Percentiles rank a stretch among this genome's conserved stretches.
Evolutionary conservation across 2,329 filamentous ascomycete species (phyloP).

Genomic region (Aspergillus nomiae): DNA sequence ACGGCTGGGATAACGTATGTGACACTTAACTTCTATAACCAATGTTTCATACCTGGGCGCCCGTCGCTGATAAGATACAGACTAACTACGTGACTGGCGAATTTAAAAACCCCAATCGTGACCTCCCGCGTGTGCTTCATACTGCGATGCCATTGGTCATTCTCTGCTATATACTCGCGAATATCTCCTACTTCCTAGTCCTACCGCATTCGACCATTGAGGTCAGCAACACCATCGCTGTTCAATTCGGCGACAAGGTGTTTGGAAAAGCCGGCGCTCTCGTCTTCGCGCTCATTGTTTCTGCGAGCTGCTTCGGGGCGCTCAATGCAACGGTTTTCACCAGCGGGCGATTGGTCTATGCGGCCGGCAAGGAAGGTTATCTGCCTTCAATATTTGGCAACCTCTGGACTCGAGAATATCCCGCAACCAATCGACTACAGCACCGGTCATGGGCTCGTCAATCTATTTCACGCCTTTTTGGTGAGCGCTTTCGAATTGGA

Average conservation of each 20-base stretch:
- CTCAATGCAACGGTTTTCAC: conserved; percentile 95
- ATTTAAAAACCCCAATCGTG: conserved; percentile 86
- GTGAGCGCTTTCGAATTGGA: conserved; percentile 79
- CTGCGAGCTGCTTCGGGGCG: conserved; percentile 88
- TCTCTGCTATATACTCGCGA: conserved; percentile 83
- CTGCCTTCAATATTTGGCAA: conserved; percentile 80
- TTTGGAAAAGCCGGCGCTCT: conserved; percentile 83
- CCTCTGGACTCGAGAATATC: conserved; percentile 65
- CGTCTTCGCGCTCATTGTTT: conserved; percentile 83
- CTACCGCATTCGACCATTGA: conserved; percentile 79
- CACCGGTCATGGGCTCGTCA: conserved; percentile 59
- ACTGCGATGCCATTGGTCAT: conserved; percentile 96
- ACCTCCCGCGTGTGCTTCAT: conserved; percentile 92
- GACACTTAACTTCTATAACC: background rate
- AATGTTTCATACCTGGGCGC: background rate
- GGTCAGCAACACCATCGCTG: conserved; percentile 89
- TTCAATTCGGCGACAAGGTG: conserved; percentile 86
- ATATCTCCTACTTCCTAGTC: conserved; percentile 92
- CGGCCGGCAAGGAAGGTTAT: conserved; percentile 92
- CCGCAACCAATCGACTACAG: conserved; percentile 40
- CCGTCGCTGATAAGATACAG: conserved; percentile 45
- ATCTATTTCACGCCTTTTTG: conserved; percentile 63
- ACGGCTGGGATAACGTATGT: conserved; percentile 96
- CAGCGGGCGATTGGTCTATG: conserved; percentile 86
- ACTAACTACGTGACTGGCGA: conserved; percentile 98